Base-by-base conservation (phyloP, 345 rosid species). In the Salix viminalis region DNA sequence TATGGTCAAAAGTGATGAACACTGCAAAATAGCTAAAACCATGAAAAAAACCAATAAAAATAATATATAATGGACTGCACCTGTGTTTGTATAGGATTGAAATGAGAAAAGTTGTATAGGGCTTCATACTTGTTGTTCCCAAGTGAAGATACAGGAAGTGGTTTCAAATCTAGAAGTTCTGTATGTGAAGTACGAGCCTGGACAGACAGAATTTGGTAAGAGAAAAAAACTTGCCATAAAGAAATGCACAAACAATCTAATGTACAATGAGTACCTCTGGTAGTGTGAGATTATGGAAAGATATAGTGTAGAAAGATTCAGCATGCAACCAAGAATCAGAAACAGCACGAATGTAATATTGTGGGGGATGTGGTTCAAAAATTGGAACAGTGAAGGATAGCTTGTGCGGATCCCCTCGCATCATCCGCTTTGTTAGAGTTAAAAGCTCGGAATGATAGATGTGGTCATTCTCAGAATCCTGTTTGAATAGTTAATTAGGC, bases 271-370 rank as follows among this genome's bases (percentile, higher is more conserved):
- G 72, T 83, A 95, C 99, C 99, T 91, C 96, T 1, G 99, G 99
- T 71, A 95, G 85, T 18, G 88, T 81, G 76, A 95, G 88, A 75
- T 93, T 95, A 78, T 91, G 94, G 85, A 95, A 95, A 32, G 99
- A 90, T 76, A 95, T 90, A 70, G 97, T 90, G 88, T 87, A 93
- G 84, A 91, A 90, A 78, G 98, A 87, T 86, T 95, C 99, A 34
- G 99, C 90, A 68, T 89, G 92, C 90, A 95, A 85, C 99, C 99
- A 95, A 74, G 99, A 91, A 89, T 95, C 99, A 77, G 99, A 95
- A 67, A 95, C 90, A 70, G 98, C 99, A 79, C 90, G 96, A 81
- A 95, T 90, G 83, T 87, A 95, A 86, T 93, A 95, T 77, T 95
- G 99, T 1, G 98, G 97, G 36, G 99, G 99, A 79, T 95, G 99